Conservation (phyloP, 1,284 basidiomycete species). For the Papiliotrema terrestris region DNA sequence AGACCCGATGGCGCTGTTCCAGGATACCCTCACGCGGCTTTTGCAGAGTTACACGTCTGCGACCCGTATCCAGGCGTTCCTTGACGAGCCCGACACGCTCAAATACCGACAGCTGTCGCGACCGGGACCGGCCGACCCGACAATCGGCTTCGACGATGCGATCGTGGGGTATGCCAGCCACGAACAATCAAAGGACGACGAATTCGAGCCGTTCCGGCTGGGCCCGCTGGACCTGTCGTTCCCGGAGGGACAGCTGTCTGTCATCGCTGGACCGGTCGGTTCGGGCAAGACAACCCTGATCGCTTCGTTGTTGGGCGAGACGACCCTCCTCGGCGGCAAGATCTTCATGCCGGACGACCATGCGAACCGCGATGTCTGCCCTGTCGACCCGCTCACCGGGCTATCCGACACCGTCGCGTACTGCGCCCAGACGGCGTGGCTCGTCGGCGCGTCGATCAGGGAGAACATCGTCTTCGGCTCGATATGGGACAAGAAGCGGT, state of each 20-base stretch:
- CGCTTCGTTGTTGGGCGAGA: constrained; percentile 56
- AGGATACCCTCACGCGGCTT: constrained; percentile 50
- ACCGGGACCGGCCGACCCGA: constrained; percentile 42
- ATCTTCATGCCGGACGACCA: constrained; percentile 54
- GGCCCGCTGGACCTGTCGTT: constrained; percentile 51
- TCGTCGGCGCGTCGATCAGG: constrained; percentile 55
- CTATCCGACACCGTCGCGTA: constrained; percentile 55
- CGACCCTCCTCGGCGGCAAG: constrained; percentile 51
- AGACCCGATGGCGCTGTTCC: constrained; percentile 36
- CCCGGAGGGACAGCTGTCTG: constrained; percentile 46
- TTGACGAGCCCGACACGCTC: constrained; percentile 55
- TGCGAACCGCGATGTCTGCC: constrained; percentile 43
- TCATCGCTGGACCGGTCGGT: constrained; percentile 53
- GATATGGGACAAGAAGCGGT: constrained; percentile 48
- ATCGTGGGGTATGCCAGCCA: constrained; percentile 40
- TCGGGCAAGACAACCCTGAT: constrained; percentile 68
- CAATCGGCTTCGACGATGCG: constrained; percentile 54
- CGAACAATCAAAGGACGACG: constrained; percentile 20
- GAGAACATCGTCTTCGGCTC: constrained; percentile 57
- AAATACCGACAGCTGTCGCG: constrained; percentile 54
- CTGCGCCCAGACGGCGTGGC: constrained; percentile 55
- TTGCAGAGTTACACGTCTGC: constrained; percentile 51
- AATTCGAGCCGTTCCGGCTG: constrained; percentile 48
- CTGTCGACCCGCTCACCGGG: constrained; percentile 50
- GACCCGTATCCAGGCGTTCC: constrained; percentile 49